Percentiles rank a stretch among this genome's conserved stretches.
phyloP scores from a whole-genome alignment of 225 moss, liverwort and hornwort genomes.

The Sphagnum contortum region DNA sequence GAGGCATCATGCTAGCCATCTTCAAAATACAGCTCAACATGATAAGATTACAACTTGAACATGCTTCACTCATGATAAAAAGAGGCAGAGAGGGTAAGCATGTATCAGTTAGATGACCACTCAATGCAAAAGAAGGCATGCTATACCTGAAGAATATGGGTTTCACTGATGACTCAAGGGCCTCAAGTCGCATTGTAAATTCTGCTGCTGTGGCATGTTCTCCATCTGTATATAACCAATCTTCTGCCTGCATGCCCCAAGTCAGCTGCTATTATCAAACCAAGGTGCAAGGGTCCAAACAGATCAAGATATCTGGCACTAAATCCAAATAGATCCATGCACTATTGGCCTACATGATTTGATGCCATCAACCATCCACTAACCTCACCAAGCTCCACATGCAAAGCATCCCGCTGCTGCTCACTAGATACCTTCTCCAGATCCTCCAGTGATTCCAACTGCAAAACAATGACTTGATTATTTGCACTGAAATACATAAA shows the following conservation, averaged over 20 bases:
- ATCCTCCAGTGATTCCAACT: conserved; percentile 64
- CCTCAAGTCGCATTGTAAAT: conserved; percentile 56
- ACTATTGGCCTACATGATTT: neutral
- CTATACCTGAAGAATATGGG: conserved; percentile 64
- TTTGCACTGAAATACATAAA: neutral
- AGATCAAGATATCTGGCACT: neutral
- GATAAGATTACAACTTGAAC: no score
- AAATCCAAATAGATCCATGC: no score
- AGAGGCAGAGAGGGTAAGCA: no score
- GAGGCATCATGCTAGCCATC: no score
- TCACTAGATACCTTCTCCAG: conserved; percentile 59
- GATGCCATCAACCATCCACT: conserved; percentile 4
- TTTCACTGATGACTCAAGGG: conserved; percentile 52
- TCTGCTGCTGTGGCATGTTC: conserved; percentile 68
- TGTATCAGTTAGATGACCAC: no score
- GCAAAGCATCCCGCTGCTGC: conserved; percentile 70
- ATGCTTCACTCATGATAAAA: no score
- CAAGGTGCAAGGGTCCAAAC: neutral
- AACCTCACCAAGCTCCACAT: conserved; percentile 78
- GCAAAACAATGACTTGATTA: conserved; percentile 8
- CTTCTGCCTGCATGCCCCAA: conserved; percentile 57
- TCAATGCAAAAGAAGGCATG: no score
- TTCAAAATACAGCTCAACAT: no score
- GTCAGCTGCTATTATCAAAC: neutral
- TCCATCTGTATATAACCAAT: conserved; percentile 97